Evolutionary conservation across 179 eudicot species (phyloP), one percentile per base, ranked within the genome.

Genomic region (Silene noctiflora): DNA sequence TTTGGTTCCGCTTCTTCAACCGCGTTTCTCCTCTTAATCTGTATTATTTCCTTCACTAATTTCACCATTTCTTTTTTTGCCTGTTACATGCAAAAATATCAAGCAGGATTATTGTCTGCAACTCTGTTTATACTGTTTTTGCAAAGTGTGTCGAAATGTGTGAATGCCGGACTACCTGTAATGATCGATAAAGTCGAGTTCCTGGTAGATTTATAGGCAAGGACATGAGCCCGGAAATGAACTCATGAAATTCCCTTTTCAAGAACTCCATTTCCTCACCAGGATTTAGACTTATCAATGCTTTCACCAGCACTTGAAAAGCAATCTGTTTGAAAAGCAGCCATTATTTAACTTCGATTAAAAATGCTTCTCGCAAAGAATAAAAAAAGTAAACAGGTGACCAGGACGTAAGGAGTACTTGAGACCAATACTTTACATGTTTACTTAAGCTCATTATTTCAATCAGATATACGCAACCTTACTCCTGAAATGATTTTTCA

Each of bases 161-260:
- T 16, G 59, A 55, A 55, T 55, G 59, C 4, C 2, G 5, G 19
- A 44, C 2, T 55, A 83, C 97, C 96, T 93, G 88, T 67, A 93
- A 78, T 13, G 98, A 93, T 46, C 83, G 79, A 76, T 91, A 82
- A 29, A 93, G 98, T 61, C 82, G 84, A 74, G 81, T 93, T 78
- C 98, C 98, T 6, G 97, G 98, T 4, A 93, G 17, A 22, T 92
- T 90, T 35, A 91, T 65, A n/a, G 98, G 97, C 55, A 93, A 84
- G 4, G 93, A 91, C 92, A 93, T 90, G 20, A 93, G 91, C n/a
- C 98, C 98, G 3, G 95, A 90, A 13, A 91, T 92, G 81, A 93
- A 93, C 78, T 86, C 91, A 64, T 89, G 91, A 80, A 91, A 93
- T 56, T 90, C 89, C 27, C 67, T 84, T 81, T 82, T 86, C 53